These are phyloP conservation scores for Yamadazyma dendronema DNA, from an alignment of 1,139 yeast genomes.

Conservation along the genomic window DNA sequence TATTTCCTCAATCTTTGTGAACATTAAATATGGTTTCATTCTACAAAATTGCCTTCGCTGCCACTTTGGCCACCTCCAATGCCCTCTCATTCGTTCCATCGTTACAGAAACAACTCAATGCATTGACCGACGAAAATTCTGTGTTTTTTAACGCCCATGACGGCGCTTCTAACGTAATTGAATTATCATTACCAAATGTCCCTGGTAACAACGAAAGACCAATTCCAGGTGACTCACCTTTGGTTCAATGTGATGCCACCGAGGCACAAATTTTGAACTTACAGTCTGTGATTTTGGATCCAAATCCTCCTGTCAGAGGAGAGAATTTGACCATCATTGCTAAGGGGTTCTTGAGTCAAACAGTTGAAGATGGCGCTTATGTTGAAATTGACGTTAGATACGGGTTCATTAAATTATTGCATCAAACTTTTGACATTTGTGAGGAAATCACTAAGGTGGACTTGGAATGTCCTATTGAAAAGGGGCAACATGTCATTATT, in stretches of 20 bases:
- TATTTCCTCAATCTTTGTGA: neutral
- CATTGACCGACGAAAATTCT: constrained; percentile 1
- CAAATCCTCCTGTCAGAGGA: constrained; percentile 89
- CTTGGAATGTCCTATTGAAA: constrained; percentile 71
- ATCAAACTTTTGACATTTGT: constrained; percentile 87
- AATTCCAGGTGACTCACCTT: constrained; percentile 89
- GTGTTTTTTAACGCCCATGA: constrained; percentile 1
- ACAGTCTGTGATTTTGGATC: constrained; percentile 58
- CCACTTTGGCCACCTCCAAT: constrained; percentile 19
- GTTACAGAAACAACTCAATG: constrained; percentile 13
- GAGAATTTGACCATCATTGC: constrained; percentile 76
- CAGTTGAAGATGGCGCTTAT: constrained; percentile 78
- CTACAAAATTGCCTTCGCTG: constrained; percentile 19
- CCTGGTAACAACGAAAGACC: constrained; percentile 50
- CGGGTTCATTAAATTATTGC: constrained; percentile 83
- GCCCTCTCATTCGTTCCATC: constrained; percentile 24
- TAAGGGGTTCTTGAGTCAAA: constrained; percentile 54
- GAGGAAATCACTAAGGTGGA: constrained; percentile 83
- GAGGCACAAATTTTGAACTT: constrained; percentile 64
- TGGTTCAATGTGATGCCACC: constrained; percentile 68
- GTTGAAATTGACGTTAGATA: constrained; percentile 91
- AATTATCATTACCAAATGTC: constrained; percentile 14
- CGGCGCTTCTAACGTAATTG: neutral
- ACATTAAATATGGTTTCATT: constrained; percentile 26
- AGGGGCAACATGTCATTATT: constrained; percentile 64